Evolutionary conservation across 2,329 filamentous ascomycete species (phyloP).

Genomic region (Trichoderma brevicompactum): DNA sequence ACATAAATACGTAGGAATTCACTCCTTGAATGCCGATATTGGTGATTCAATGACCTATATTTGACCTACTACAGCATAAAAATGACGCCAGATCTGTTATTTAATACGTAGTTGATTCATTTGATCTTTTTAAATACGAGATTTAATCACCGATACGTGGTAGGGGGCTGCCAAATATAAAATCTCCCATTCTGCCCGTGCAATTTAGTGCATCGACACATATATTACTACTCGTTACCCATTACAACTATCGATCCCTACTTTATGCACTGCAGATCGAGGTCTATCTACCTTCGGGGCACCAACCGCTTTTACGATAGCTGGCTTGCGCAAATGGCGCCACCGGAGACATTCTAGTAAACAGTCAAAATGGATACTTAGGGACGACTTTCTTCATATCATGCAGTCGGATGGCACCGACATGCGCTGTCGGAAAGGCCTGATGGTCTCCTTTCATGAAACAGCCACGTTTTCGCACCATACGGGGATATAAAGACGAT

Average conservation of each 20-base stretch:
- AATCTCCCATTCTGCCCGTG: not conserved
- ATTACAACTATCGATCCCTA: not conserved
- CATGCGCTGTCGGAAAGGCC: not conserved
- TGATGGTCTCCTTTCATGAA: not conserved
- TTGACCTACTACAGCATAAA: not conserved
- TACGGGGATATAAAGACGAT: not conserved
- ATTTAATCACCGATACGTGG: not conserved
- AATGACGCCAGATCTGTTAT: not conserved
- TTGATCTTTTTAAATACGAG: not conserved
- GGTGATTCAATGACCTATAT: not conserved
- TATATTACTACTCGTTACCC: not conserved
- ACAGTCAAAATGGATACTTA: not conserved
- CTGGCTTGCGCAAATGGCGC: not conserved
- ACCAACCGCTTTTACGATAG: not conserved
- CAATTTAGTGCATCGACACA: not conserved
- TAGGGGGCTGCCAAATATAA: not conserved
- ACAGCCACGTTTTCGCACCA: not conserved
- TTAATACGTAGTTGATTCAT: not conserved
- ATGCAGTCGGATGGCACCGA: not conserved
- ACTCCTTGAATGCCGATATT: not conserved
- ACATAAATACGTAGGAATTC: too few species aligned
- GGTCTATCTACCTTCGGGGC: too few species aligned
- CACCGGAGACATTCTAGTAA: too few species aligned
- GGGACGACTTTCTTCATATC: not conserved
- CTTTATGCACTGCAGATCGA: not conserved